Evolutionary conservation across 805 yeast species (phyloP).

Genomic region (Wickerhamiella kurtzmanii): DNA sequence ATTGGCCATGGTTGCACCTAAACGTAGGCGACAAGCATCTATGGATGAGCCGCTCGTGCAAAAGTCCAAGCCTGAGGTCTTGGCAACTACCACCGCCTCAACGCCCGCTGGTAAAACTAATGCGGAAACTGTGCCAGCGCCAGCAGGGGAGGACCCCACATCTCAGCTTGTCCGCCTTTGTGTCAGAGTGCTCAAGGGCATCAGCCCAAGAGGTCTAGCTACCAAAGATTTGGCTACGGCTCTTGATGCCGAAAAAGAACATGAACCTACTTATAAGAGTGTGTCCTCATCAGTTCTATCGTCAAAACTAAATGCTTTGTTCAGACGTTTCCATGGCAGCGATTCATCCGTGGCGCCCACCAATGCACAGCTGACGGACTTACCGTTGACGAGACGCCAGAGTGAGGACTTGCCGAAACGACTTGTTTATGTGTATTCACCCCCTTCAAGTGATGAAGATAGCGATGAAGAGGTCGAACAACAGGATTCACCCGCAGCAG

Average conservation of each 20-base stretch:
- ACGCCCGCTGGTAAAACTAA: neutral
- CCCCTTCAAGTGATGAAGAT: constrained; percentile 1
- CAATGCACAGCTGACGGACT: constrained; percentile 11
- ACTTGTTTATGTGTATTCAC: constrained; percentile 20
- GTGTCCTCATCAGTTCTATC: constrained; percentile 24
- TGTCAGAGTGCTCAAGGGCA: constrained; percentile 15
- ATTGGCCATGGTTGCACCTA: neutral
- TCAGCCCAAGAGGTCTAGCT: constrained; percentile 21
- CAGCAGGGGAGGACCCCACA: constrained; percentile 4
- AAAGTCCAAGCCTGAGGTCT: neutral
- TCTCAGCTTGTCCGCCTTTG: constrained; percentile 19
- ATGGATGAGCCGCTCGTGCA: neutral
- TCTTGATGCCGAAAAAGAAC: constrained; percentile 11
- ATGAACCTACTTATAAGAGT: constrained; percentile 13
- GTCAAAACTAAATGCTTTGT: constrained; percentile 24
- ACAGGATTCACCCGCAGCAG: too few relatives aligned
- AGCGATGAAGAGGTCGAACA: neutral
- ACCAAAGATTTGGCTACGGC: constrained; percentile 22
- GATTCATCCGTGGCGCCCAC: constrained; percentile 14
- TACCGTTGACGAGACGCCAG: constrained; percentile 21
- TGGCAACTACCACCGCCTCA: neutral
- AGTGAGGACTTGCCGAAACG: constrained; percentile 22
- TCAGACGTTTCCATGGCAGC: constrained; percentile 20
- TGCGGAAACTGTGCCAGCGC: neutral
- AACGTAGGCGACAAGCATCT: neutral